Evolutionary conservation across 2,329 filamentous ascomycete genomes (phyloP).

Genomic region (Malbranchea cinnamomea): DNA sequence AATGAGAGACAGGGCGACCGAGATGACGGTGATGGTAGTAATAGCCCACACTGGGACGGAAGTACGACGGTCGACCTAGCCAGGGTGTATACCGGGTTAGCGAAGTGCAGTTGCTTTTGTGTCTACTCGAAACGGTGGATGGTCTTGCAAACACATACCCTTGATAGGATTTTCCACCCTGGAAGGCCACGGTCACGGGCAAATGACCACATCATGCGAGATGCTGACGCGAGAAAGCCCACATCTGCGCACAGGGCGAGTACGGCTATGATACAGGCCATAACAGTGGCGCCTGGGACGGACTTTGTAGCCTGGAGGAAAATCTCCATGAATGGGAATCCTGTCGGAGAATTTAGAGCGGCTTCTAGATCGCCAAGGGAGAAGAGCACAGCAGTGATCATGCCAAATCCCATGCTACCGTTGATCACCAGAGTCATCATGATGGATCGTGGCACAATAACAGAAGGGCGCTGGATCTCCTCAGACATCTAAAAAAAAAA

Average conservation of each 20-base stretch:
- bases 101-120: neutral
- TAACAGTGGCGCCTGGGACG: slow-evolving; percentile 29
- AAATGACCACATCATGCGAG: slow-evolving; percentile 29
- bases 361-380: slow-evolving; percentile 27
- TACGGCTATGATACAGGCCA: slow-evolving; percentile 31
- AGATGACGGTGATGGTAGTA: slow-evolving; percentile 18
- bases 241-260: slow-evolving; percentile 22
- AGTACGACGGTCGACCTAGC: slow-evolving; percentile 20
- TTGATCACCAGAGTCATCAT: slow-evolving; percentile 34
- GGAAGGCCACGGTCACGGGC: slow-evolving; percentile 31
- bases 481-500: slow-evolving; percentile 33
- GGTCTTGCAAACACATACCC: slow-evolving; percentile 11
- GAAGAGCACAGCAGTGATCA: slow-evolving; percentile 31
- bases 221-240: slow-evolving; percentile 21
- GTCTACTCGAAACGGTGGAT: neutral
- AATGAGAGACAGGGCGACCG: slow-evolving; percentile 29
- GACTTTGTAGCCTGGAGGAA: slow-evolving; percentile 34
- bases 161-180: slow-evolving; percentile 16
- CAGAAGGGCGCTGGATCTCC: slow-evolving; percentile 34
- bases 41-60: slow-evolving; percentile 30
- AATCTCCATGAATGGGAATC: slow-evolving; percentile 36
- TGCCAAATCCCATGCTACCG: slow-evolving; percentile 32
- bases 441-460: slow-evolving; percentile 34
- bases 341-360: slow-evolving; percentile 27
- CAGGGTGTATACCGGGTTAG: slow-evolving; percentile 2